These are phyloP conservation scores for Phtheirospermum japonicum DNA, from an alignment of 257 asterid genomes.

Conservation along the genomic window DNA sequence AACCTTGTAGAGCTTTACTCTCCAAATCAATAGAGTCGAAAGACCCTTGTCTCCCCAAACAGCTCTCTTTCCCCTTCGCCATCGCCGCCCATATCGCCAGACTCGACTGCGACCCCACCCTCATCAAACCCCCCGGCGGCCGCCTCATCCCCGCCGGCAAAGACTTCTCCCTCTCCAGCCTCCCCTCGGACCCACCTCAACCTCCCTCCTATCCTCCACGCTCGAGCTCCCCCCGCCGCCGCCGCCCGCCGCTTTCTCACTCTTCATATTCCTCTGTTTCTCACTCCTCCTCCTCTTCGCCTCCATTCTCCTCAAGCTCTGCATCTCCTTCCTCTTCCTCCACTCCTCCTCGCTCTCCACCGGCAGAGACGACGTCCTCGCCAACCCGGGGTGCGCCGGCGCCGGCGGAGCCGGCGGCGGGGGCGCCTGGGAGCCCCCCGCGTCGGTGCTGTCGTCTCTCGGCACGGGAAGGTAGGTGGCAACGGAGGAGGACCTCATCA, in stretches of 20 bases:
- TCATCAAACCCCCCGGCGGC: slow-evolving; percentile 26
- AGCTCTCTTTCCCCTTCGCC: slow-evolving; percentile 49
- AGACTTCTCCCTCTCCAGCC: slow-evolving; percentile 54
- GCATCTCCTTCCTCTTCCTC: slow-evolving; percentile 92
- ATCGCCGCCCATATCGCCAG: slow-evolving; percentile 33
- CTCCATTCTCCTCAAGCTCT: slow-evolving; percentile 85
- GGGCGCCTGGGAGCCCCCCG: slow-evolving; percentile 34
- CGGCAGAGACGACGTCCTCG: slow-evolving; percentile 80
- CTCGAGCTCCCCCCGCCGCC: slow-evolving; percentile 35
- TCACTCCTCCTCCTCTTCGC: slow-evolving; percentile 89
- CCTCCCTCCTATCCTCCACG: too few species aligned
- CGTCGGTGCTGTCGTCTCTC: slow-evolving; percentile 39
- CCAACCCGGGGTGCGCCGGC: slow-evolving; percentile 40
- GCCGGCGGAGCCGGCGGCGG: background rate
- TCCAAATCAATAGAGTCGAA: slow-evolving; percentile 41
- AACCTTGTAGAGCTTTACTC: slow-evolving; percentile 70
- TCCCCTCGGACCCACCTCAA: slow-evolving; percentile 59
- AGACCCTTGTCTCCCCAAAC: slow-evolving; percentile 42
- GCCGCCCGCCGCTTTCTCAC: slow-evolving; percentile 33
- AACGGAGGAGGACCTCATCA: slow-evolving; percentile 68
- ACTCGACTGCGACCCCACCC: slow-evolving; percentile 39
- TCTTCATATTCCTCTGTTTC: slow-evolving; percentile 61
- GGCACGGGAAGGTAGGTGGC: slow-evolving; percentile 70
- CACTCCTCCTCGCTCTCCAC: slow-evolving; percentile 89
- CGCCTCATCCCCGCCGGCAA: slow-evolving; percentile 35